Evolutionary conservation across 768 basidiomycete genomes (phyloP), one percentile per base, ranked within the genome.

Genomic region (Lactifluus subvellereus): DNA sequence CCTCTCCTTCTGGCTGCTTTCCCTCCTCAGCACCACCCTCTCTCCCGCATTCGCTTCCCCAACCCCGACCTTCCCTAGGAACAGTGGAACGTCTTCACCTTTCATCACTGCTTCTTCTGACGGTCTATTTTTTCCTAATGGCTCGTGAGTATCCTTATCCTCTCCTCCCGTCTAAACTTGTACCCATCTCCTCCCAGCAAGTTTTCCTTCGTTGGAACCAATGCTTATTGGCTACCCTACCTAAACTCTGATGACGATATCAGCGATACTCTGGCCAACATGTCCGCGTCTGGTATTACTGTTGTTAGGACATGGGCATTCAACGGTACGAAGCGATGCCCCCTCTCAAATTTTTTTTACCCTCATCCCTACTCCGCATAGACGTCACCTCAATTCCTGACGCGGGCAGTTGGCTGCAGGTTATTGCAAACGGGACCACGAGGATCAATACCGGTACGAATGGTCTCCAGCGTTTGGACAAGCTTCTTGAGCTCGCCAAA

Each of bases 251-350:
- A 80, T 52, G 70, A 75, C 49, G 87, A 89, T 68, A 83, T 89
- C 50, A 76, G 80, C 70, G 68, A 75, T 53, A 84, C 85, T 3
- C 71, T 89, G 40, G 77, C 76, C 2, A 83, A 81, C 64, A 86
- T 89, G 59, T 79, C 81, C 13, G 77, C 78, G 2, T 71, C 76
- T 13, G 84, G 83, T 8, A 78, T 85, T 66, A 82, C 75, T 43
- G 85, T 85, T 22, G 80, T 88, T 33, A 78, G 87, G 47, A 76
- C 82, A 4, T 89, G 88, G 88, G 88, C 80, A 18, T 89, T 88
- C 72, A 88, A 88, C 72, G 87, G 86, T 81, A 45, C 42, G 70
- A 65, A 54, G 42, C 60, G 57, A 16, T 51, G 40, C 5, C 16
- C 43, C 11, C 54, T 32, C 50, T 40, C 40, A 37, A 30, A 32